Percentiles rank a stretch among this genome's conserved stretches.
Conservation (phyloP, 176 grass and related monocot species). For the Carex myosuroides region DNA sequence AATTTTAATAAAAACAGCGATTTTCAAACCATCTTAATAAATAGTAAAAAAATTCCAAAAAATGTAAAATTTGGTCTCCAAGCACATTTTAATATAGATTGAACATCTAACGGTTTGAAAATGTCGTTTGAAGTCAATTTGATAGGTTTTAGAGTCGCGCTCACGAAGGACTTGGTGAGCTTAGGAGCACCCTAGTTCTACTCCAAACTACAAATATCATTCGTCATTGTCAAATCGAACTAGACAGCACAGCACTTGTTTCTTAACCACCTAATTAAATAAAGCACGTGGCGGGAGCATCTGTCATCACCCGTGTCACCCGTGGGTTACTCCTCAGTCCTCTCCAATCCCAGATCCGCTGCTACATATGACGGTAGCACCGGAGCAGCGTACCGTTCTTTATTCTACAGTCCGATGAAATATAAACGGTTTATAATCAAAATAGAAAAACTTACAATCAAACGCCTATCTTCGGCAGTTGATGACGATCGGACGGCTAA, state of each 20-base stretch:
- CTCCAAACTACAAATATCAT: not conserved
- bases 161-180: no score
- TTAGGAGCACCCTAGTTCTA: no score
- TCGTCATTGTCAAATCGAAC: not conserved
- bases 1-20: no score
- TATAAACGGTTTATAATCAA: not conserved
- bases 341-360: not conserved
- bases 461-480: not conserved
- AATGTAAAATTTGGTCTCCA: no score
- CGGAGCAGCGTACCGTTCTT: not conserved
- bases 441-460: not conserved
- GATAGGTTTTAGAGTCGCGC: no score
- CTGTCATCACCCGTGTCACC: not conserved
- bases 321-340: not conserved
- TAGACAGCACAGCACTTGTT: not conserved
- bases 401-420: not conserved
- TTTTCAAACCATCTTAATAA: no score
- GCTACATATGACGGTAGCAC: not conserved
- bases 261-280: conserved; percentile 1
- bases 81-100: no score
- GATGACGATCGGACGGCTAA: not conserved
- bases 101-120: no score
- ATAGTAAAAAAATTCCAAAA: no score
- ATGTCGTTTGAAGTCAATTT: no score
- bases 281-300: not conserved